Conservation (phyloP, 163 green algal genomes). For the Chloromonas sp. region DNA sequence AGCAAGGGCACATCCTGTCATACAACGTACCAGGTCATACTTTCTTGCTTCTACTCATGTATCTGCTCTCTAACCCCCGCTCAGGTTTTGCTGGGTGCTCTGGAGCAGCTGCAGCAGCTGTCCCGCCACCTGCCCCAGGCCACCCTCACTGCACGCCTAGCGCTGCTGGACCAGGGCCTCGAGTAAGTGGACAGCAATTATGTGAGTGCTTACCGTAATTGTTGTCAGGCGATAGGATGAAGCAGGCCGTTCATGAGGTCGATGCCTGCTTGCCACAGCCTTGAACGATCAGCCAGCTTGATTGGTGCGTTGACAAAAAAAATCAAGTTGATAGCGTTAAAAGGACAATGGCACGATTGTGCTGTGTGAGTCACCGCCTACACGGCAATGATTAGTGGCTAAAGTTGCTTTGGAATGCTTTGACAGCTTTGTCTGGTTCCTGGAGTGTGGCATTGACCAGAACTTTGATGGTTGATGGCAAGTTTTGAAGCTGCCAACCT, state of each 20-base stretch:
- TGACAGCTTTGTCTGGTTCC: not conserved
- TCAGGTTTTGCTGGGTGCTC: not conserved
- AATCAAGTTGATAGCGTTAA: not conserved
- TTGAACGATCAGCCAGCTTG: too few species aligned
- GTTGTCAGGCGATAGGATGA: not conserved
- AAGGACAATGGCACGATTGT: not conserved
- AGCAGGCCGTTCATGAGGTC: not conserved
- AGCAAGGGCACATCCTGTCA: too few species aligned
- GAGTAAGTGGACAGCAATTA: not conserved
- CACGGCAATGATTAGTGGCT: not conserved
- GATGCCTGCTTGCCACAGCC: not conserved
- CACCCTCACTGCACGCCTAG: slow-evolving; percentile 13
- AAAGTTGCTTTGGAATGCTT: not conserved
- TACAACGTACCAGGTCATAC: too few species aligned
- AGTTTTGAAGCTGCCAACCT: not conserved
- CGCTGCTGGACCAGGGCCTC: slow-evolving; percentile 18
- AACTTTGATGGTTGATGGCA: not conserved
- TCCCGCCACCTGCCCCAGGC: slow-evolving; percentile 11
- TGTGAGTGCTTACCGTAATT: not conserved
- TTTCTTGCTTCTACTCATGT: too few species aligned
- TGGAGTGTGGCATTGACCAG: not conserved
- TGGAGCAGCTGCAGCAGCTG: slow-evolving; percentile 21
- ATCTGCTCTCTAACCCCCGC: too few species aligned
- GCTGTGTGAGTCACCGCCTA: not conserved
- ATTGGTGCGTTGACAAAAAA: not conserved